A percentile compares a stretch with the other conserved stretches of the same genome.
These are phyloP conservation scores for Polytolypa hystricis DNA, from an alignment of 2,329 filamentous ascomycete genomes.

Conservation along the genomic window DNA sequence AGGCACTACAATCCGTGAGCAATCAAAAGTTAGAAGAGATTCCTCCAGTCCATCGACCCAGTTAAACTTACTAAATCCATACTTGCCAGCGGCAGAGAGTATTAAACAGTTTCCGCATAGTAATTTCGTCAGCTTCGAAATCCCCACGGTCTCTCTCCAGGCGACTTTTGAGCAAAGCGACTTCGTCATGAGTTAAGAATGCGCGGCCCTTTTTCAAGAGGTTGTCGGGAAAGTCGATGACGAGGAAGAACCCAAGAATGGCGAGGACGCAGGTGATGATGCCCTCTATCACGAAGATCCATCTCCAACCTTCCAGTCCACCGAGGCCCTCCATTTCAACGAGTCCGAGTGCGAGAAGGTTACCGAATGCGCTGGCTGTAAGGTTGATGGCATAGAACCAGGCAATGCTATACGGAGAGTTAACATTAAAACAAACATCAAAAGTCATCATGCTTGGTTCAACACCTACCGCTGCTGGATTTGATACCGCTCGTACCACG, in stretches of 20 bases:
- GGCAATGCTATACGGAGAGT: neutral
- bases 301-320: constrained; percentile 50
- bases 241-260: constrained; percentile 43
- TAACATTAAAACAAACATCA: neutral
- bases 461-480: constrained; percentile 52
- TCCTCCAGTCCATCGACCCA: no score
- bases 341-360: constrained; percentile 59
- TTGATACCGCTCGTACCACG: constrained; percentile 46
- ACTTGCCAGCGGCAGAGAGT: constrained; percentile 45
- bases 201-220: constrained; percentile 29
- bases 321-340: constrained; percentile 30
- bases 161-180: constrained; percentile 22
- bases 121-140: constrained; percentile 36
- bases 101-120: constrained; percentile 36
- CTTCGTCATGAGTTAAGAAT: constrained; percentile 44
- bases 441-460: neutral
- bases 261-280: constrained; percentile 45
- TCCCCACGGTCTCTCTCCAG: constrained; percentile 51
- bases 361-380: constrained; percentile 53
- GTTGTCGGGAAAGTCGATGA: constrained; percentile 55
- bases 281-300: constrained; percentile 49
- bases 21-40: constrained; percentile 4
- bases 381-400: constrained; percentile 58
- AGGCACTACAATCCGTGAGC: constrained; percentile 11
- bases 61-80: constrained; percentile 43